phyloP scores from a whole-genome alignment of 768 basidiomycete species.

The Tulasnella calospora region DNA sequence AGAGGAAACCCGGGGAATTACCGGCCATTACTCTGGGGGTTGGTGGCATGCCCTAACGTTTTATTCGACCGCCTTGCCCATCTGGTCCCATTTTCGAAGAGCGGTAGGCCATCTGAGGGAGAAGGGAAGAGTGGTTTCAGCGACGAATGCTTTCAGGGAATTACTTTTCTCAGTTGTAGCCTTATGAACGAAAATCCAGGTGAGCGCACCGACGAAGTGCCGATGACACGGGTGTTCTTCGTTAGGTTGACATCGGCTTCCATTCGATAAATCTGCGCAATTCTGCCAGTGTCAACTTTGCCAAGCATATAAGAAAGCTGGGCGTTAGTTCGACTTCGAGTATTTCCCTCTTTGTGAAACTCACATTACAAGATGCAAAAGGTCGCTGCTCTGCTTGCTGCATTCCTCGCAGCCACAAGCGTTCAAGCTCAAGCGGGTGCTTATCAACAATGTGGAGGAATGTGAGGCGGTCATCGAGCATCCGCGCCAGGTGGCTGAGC shows the following conservation, averaged over 20 bases:
- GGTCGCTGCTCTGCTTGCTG: neutral
- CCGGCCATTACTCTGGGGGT: neutral
- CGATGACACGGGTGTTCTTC: neutral
- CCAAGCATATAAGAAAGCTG: neutral
- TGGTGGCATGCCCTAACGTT: neutral
- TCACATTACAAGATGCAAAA: neutral
- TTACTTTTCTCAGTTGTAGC: neutral
- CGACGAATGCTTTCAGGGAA: neutral
- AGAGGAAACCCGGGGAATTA: neutral
- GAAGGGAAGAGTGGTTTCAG: neutral
- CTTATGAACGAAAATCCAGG: neutral
- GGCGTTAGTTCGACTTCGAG: neutral
- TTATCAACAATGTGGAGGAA: conserved; percentile 13
- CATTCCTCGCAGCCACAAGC: neutral
- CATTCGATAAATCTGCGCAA: neutral
- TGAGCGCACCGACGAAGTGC: neutral
- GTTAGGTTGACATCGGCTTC: neutral
- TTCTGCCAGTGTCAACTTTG: neutral
- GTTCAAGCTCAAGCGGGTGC: conserved; percentile 11
- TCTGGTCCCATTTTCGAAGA: neutral
- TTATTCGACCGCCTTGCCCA: neutral
- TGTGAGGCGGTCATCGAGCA: conserved; percentile 1
- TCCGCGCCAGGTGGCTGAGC: neutral
- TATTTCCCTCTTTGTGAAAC: neutral
- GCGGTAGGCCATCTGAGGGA: neutral